Conservation (phyloP, 1,284 basidiomycete species). For the Boletus mariae region DNA sequence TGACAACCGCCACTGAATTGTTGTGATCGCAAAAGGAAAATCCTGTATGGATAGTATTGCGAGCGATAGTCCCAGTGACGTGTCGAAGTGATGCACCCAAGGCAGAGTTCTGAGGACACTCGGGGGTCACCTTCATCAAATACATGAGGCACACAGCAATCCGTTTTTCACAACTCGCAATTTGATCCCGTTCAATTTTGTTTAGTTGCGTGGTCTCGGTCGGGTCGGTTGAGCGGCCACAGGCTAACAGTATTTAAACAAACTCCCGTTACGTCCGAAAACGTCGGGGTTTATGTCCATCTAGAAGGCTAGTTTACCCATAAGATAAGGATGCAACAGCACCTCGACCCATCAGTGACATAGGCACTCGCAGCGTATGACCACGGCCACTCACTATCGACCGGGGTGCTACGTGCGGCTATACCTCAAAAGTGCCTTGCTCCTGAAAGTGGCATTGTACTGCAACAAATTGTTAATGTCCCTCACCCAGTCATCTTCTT, state of each 20-base stretch:
- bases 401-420: constrained; percentile 24
- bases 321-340: background rate
- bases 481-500: constrained; percentile 92
- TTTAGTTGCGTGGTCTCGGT: background rate
- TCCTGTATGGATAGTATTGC: constrained; percentile 4
- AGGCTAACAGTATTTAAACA: background rate
- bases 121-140: background rate
- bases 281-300: constrained; percentile 1
- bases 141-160: background rate
- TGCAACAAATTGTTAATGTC: constrained; percentile 93
- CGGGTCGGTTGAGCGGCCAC: background rate
- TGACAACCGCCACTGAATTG: background rate
- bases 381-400: constrained; percentile 13
- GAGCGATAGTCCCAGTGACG: background rate
- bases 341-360: constrained; percentile 1
- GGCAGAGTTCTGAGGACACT: background rate
- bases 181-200: background rate
- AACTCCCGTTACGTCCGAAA: background rate
- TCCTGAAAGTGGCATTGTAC: constrained; percentile 89
- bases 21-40: background rate
- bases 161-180: background rate
- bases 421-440: constrained; percentile 74
- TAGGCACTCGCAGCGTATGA: background rate
- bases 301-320: constrained; percentile 1
- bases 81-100: background rate